Evolutionary conservation across 2,329 filamentous ascomycete genomes (phyloP).

Genomic region (Dryadomyces quercus-mongolicae): DNA sequence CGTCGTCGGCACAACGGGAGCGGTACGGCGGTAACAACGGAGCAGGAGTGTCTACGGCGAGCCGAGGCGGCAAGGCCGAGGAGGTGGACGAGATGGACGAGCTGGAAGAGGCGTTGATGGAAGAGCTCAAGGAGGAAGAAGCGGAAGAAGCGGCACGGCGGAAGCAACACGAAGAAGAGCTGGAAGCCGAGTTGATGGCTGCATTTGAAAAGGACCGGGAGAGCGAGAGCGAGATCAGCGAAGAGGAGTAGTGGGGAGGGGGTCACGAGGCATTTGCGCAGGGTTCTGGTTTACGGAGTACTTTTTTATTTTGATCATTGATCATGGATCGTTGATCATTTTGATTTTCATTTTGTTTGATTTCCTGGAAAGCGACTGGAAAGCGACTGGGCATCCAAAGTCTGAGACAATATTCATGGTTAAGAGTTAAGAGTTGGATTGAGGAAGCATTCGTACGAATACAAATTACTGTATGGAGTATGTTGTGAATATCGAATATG

Average conservation of each 20-base stretch:
- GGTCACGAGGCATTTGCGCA: neutral
- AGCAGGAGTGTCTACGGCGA: neutral
- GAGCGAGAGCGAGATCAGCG: slow-evolving; percentile 55
- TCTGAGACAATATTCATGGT: too few relatives aligned
- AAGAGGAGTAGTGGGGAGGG: slow-evolving; percentile 39
- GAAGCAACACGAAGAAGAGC: slow-evolving; percentile 43
- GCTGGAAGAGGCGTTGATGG: slow-evolving; percentile 9
- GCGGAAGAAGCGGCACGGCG: slow-evolving; percentile 31
- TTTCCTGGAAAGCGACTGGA: neutral
- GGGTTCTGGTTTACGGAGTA: neutral
- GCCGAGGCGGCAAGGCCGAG: neutral
- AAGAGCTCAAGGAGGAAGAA: slow-evolving; percentile 9
- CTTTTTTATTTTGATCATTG: neutral
- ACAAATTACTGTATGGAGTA: too few relatives aligned
- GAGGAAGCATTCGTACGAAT: too few relatives aligned
- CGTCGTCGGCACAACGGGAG: neutral
- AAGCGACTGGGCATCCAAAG: too few relatives aligned
- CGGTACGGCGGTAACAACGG: neutral
- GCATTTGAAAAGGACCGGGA: slow-evolving; percentile 39
- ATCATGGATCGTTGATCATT: neutral
- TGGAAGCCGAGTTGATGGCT: slow-evolving; percentile 36
- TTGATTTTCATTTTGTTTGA: neutral
- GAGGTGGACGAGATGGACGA: slow-evolving; percentile 16
- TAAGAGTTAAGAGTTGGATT: too few relatives aligned
- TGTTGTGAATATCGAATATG: too few relatives aligned